Evolutionary conservation across 192 early-diverging fungal genomes (phyloP).

Genomic region (Linnemannia elongata): DNA sequence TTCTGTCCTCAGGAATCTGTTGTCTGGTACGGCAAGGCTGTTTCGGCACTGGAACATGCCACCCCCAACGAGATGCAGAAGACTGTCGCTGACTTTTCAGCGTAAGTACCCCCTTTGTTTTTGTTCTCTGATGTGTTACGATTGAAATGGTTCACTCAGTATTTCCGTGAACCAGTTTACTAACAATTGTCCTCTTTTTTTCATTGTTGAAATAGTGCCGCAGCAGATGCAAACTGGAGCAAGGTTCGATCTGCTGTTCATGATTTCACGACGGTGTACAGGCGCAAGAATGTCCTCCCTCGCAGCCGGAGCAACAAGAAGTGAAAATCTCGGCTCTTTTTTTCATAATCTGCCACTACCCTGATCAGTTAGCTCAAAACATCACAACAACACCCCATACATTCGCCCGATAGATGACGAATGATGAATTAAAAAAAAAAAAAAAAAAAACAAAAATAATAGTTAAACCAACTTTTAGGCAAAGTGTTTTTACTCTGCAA

Average conservation of each 20-base stretch:
- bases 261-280: slow-evolving; percentile 71
- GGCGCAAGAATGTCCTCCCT: slow-evolving; percentile 62
- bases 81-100: slow-evolving; percentile 67
- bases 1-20: slow-evolving; percentile 61
- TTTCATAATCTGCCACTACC: too few species aligned
- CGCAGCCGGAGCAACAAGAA: slow-evolving; percentile 42
- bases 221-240: slow-evolving; percentile 63
- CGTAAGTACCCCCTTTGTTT: slow-evolving; percentile 57
- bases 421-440: background rate
- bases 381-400: background rate
- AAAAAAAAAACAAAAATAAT: background rate
- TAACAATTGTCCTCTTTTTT: background rate
- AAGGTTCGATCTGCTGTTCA: slow-evolving; percentile 66
- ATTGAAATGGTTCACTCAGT: background rate
- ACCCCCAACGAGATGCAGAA: slow-evolving; percentile 63
- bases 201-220: slow-evolving; percentile 56
- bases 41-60: slow-evolving; percentile 61
- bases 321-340: slow-evolving; percentile 4
- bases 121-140: background rate
- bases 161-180: background rate
- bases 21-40: slow-evolving; percentile 62
- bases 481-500: background rate
- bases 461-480: background rate
- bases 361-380: too few species aligned
- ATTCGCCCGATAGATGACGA: background rate